Base-by-base conservation (phyloP, 306 rosid genomes). In the Ziziphus jujuba region DNA sequence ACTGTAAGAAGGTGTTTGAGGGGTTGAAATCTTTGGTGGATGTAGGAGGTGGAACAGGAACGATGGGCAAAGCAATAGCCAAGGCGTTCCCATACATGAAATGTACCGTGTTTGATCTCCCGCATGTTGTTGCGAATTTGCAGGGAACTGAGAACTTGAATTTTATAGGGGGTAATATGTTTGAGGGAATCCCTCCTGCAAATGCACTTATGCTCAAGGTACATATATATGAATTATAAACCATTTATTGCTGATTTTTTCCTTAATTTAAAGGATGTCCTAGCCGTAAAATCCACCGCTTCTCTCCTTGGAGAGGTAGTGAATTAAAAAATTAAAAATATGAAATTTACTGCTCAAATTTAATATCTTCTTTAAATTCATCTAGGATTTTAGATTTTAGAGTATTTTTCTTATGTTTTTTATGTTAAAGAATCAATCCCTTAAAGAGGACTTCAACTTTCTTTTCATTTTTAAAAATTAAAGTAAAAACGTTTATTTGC, bases 21-120 rank as follows among this genome's bases (percentile, higher is more conserved):
- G 77, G 86, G 1, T n/a, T 81, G 67, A 40, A 43, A 19, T 72
- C 86, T 0, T 9, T 84, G 72, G 84, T 81, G 6, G 86, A 84
- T 66, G 78, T 84, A n/a, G 84, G 72, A 1, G 81, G 89, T 2
- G 82, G 84, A 28, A 70, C 61, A 0, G 89, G 84, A 0, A 33
- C 60, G 4, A 35, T 81, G 80, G 77, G 79, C 9, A 81, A 43
- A 45, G 82, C 70, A 10, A 70, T 84, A 40, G 82, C 62, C 5
- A 48, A 66, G 7, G 56, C 69, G 6, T 81, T 78, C 33, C 86
- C 82, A 6, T 13, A 65, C 9, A 43, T 84, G 5, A 34, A 59
- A 0, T 84, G 86, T 44, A 59, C 21, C 63, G 86, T 67, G 56
- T 65, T 73, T 54, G 78, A 78, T 71, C 80, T 75, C n/a, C 84